phyloP scores from a whole-genome alignment of 2,329 filamentous ascomycete species.

The Coniochaeta pulveracea region DNA sequence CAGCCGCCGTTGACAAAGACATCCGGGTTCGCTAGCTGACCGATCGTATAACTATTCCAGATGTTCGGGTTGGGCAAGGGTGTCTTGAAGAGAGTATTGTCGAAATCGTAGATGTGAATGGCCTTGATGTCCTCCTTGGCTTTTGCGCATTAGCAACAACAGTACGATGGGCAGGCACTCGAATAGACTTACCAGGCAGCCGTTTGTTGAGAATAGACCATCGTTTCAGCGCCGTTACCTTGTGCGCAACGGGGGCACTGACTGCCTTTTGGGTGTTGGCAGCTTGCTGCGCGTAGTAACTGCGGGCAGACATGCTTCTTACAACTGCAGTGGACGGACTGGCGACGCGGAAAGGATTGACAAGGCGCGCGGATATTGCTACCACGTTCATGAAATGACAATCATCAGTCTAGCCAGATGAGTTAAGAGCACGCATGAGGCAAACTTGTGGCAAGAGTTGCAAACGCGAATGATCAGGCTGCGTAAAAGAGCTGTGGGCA shows the following conservation, averaged over 20 bases:
- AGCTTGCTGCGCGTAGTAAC: conserved; percentile 5
- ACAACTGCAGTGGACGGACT: conserved; percentile 10
- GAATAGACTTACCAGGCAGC: conserved; percentile 54
- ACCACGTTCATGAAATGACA: conserved; percentile 9
- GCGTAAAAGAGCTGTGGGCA: too few species aligned
- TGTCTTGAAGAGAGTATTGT: conserved; percentile 90
- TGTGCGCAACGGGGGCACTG: conserved; percentile 26
- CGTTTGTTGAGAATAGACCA: conserved; percentile 73
- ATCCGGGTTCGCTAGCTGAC: conserved; percentile 64
- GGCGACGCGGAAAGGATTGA: conserved; percentile 11
- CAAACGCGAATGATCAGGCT: too few species aligned
- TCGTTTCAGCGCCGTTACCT: conserved; percentile 64
- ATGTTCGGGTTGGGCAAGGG: conserved; percentile 81
- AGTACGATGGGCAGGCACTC: too few species aligned
- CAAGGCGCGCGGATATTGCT: conserved; percentile 9
- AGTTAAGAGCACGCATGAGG: too few species aligned
- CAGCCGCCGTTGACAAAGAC: conserved; percentile 76
- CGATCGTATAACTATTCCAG: conserved; percentile 72
- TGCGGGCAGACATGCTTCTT: conserved; percentile 11
- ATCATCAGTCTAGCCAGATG: background rate
- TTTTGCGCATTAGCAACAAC: background rate
- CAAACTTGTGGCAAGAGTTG: too few species aligned
- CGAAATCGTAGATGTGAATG: conserved; percentile 94
- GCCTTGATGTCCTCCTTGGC: conserved; percentile 51
- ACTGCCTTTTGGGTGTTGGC: conserved; percentile 1